Evolutionary conservation across 2,329 filamentous ascomycete species (phyloP).

Genomic region (Colletotrichum sp.): DNA sequence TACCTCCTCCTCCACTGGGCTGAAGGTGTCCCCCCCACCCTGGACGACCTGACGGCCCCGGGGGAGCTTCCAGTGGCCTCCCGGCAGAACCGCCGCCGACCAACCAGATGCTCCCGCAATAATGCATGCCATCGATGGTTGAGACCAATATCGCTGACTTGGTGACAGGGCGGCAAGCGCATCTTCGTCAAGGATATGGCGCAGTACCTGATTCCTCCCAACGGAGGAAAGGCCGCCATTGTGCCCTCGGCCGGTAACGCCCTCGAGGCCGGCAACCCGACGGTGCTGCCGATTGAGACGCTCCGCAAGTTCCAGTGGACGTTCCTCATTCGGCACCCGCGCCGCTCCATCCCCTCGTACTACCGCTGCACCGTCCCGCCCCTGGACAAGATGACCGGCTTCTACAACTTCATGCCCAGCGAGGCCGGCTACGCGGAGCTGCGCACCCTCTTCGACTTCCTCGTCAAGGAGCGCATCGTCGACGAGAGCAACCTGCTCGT

Average conservation of each 20-base stretch:
- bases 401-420: constrained; percentile 82
- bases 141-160: neutral
- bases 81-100: neutral
- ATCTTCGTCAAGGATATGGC: constrained; percentile 98
- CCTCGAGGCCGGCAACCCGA: constrained; percentile 77
- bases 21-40: neutral
- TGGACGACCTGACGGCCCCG: neutral
- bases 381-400: constrained; percentile 81
- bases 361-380: constrained; percentile 94
- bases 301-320: constrained; percentile 89
- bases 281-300: constrained; percentile 76
- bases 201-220: constrained; percentile 85
- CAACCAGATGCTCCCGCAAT: neutral
- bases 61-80: neutral
- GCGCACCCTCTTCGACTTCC: constrained; percentile 84
- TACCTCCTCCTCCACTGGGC: neutral
- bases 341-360: constrained; percentile 89
- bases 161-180: constrained; percentile 73
- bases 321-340: constrained; percentile 96
- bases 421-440: constrained; percentile 94
- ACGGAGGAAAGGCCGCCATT: constrained; percentile 69
- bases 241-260: constrained; percentile 80
- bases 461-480: constrained; percentile 71
- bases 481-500: constrained; percentile 80
- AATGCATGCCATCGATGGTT: neutral